Conservation (phyloP, 2,329 filamentous ascomycete species). For the Sporothrix protearum region DNA sequence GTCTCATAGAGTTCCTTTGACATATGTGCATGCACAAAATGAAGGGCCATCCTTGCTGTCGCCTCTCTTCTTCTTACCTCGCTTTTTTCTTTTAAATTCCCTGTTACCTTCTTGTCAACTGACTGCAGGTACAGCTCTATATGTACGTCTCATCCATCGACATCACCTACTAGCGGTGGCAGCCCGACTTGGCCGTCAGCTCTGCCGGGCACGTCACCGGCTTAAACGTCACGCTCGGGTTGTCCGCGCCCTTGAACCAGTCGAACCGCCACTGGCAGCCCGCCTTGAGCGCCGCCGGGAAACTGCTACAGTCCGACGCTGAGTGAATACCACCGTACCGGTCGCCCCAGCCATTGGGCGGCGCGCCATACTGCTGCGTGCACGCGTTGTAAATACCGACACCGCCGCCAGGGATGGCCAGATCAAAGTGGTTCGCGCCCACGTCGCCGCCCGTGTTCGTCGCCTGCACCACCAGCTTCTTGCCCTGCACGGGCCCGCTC, state of each 20-base stretch:
- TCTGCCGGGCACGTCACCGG: conserved; percentile 54
- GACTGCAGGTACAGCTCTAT: no score
- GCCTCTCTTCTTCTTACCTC: background rate
- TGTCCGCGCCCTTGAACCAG: conserved; percentile 59
- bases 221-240: conserved; percentile 53
- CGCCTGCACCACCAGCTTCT: conserved; percentile 59
- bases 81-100: background rate
- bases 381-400: conserved; percentile 52
- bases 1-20: no score
- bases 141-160: background rate
- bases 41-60: background rate
- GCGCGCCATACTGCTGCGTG: conserved; percentile 44
- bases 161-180: conserved; percentile 24
- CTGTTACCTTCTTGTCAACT: background rate
- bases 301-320: conserved; percentile 49
- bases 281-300: conserved; percentile 52
- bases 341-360: conserved; percentile 51
- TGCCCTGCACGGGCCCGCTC: conserved; percentile 49
- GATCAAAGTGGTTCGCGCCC: conserved; percentile 53
- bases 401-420: conserved; percentile 52
- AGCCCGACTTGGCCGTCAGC: conserved; percentile 43
- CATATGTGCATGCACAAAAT: background rate
- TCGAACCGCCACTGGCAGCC: conserved; percentile 63
- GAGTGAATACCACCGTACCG: conserved; percentile 56
- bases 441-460: conserved; percentile 57